Conservation (phyloP, 176 grass and related monocot species). For the Oryza officinalis region DNA sequence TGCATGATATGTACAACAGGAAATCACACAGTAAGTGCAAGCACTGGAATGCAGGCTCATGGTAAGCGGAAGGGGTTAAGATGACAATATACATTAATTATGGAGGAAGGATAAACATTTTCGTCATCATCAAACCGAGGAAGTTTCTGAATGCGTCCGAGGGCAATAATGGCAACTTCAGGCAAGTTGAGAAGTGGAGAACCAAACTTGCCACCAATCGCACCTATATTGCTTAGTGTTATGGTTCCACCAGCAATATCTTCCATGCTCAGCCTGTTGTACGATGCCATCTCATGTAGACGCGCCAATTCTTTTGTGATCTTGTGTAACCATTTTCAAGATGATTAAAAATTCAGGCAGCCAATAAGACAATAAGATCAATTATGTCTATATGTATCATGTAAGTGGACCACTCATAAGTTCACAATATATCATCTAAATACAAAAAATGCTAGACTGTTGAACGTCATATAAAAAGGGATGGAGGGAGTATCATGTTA, state of each 20-base stretch:
- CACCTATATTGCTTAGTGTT: slow-evolving; percentile 94
- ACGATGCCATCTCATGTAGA: slow-evolving; percentile 69
- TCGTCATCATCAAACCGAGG: slow-evolving; percentile 67
- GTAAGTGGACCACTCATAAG: not conserved
- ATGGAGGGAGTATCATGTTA: not conserved
- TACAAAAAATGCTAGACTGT: not conserved
- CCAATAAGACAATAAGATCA: slow-evolving; percentile 22
- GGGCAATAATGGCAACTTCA: slow-evolving; percentile 94
- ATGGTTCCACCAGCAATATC: slow-evolving; percentile 88
- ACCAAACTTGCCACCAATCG: slow-evolving; percentile 95
- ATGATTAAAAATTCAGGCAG: slow-evolving; percentile 3
- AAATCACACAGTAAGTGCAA: slow-evolving; percentile 14
- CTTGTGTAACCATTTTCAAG: slow-evolving; percentile 41
- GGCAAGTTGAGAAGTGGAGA: slow-evolving; percentile 94
- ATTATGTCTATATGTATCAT: not conserved
- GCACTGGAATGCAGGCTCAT: not conserved
- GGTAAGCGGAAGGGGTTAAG: not conserved
- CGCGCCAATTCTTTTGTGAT: slow-evolving; percentile 81
- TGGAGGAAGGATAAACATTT: slow-evolving; percentile 73
- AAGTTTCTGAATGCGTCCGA: slow-evolving; percentile 82
- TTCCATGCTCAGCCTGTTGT: slow-evolving; percentile 63
- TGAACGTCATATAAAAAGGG: too few relatives aligned
- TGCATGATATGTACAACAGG: slow-evolving; percentile 14
- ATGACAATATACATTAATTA: slow-evolving; percentile 58
- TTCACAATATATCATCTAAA: not conserved